A percentile compares a stretch with the other conserved stretches of the same genome.
phyloP scores from a whole-genome alignment of 768 basidiomycete genomes.

The Boletus reticuloceps region DNA sequence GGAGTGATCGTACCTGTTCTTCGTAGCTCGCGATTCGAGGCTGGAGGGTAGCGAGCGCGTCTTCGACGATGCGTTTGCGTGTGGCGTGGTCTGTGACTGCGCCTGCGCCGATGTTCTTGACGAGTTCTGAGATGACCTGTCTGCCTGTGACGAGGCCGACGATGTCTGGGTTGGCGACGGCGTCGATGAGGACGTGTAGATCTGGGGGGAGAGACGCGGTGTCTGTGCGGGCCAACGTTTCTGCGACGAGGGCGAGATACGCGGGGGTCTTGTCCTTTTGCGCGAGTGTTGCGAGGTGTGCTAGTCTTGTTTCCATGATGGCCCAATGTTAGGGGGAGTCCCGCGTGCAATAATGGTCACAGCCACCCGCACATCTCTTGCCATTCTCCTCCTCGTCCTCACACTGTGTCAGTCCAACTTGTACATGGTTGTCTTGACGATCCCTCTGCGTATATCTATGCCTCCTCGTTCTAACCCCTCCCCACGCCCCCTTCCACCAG shows the following conservation, averaged over 20 bases:
- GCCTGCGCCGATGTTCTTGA: conserved; percentile 61
- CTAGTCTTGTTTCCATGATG: conserved; percentile 54
- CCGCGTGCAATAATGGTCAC: no score
- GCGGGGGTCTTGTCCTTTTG: conserved; percentile 87
- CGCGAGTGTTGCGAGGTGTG: conserved; percentile 57
- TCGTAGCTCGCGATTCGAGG: conserved; percentile 89
- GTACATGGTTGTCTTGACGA: no score
- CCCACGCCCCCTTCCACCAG: not conserved
- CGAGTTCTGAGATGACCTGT: conserved; percentile 83
- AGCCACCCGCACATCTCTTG: no score
- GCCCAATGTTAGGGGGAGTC: no score
- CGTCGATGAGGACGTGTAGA: conserved; percentile 71
- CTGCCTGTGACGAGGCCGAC: conserved; percentile 86
- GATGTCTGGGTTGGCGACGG: conserved; percentile 78
- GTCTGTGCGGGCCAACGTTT: conserved; percentile 55
- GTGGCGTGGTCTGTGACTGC: conserved; percentile 51
- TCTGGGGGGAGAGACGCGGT: conserved; percentile 46
- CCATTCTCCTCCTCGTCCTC: no score
- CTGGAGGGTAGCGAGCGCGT: conserved; percentile 67
- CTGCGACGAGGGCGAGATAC: conserved; percentile 66
- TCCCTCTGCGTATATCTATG: conserved; percentile 9
- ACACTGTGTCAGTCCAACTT: no score
- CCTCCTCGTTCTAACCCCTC: not conserved
- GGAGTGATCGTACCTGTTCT: conserved; percentile 69
- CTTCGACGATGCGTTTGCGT: conserved; percentile 72